phyloP scores from a whole-genome alignment of 805 yeast genomes.

The Schizosaccharomyces japonicus region DNA sequence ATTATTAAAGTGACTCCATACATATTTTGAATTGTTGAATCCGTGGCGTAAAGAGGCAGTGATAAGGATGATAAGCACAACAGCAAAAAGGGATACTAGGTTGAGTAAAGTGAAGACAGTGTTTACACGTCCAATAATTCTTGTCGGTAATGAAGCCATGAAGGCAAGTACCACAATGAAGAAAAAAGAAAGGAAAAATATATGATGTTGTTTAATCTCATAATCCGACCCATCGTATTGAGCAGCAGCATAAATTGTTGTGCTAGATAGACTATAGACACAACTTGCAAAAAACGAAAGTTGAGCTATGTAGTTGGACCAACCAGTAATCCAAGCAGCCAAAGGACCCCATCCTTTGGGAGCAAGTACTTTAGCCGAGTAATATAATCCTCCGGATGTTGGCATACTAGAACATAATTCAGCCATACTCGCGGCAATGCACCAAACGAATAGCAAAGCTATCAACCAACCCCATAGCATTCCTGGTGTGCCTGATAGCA shows the following conservation, averaged over 20 bases:
- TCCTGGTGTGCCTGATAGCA: constrained; percentile 36
- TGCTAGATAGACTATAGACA: constrained; percentile 32
- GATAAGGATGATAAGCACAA: constrained; percentile 28
- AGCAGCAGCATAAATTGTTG: constrained; percentile 30
- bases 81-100: constrained; percentile 26
- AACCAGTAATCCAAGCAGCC: constrained; percentile 38
- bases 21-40: constrained; percentile 25
- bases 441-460: constrained; percentile 29
- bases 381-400: constrained; percentile 42
- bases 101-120: constrained; percentile 26
- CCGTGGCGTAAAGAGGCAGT: constrained; percentile 12
- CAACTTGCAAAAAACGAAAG: constrained; percentile 37
- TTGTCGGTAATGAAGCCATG: constrained; percentile 31
- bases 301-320: constrained; percentile 40
- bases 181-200: constrained; percentile 29
- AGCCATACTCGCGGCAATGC: constrained; percentile 37
- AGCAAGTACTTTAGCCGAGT: constrained; percentile 37
- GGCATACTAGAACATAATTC: constrained; percentile 43
- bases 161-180: constrained; percentile 25
- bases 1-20: constrained; percentile 30
- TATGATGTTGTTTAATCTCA: constrained; percentile 25
- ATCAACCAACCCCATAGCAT: constrained; percentile 35
- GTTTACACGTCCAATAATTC: constrained; percentile 29
- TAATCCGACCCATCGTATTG: constrained; percentile 21
- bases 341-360: constrained; percentile 31